Conservation (phyloP, 75 land plant species). For the Adiantum capillusveneris region DNA sequence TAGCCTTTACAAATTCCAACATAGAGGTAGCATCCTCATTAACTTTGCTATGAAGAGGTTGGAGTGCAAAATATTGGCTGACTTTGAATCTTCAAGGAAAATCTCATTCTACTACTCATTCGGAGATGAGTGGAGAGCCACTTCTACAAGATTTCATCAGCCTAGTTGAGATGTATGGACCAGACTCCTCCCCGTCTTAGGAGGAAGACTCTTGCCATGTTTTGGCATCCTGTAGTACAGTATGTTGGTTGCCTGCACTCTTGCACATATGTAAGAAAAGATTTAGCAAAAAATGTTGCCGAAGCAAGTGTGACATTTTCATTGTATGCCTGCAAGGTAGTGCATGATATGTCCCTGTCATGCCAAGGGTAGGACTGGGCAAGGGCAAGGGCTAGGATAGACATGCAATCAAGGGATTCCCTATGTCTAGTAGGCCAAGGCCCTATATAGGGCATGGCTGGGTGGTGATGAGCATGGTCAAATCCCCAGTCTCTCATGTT, state of each 20-base stretch:
- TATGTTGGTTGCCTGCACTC: slow-evolving; percentile 57
- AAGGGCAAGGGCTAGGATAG: no score
- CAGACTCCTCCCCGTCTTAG: slow-evolving; percentile 15
- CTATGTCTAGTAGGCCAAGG: no score
- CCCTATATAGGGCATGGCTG: no score
- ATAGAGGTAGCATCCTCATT: slow-evolving; percentile 52
- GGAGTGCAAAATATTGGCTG: slow-evolving; percentile 35
- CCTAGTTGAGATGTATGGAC: slow-evolving; percentile 3
- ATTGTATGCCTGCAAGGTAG: slow-evolving; percentile 43
- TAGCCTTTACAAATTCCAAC: slow-evolving; percentile 25
- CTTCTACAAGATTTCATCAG: slow-evolving; percentile 4
- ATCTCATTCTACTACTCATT: slow-evolving; percentile 8
- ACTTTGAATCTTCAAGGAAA: background rate
- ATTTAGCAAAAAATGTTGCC: slow-evolving; percentile 54
- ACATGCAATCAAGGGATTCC: no score
- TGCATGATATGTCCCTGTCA: slow-evolving; percentile 77
- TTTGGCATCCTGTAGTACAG: background rate
- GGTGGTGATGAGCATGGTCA: no score
- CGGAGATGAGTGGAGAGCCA: slow-evolving; percentile 14
- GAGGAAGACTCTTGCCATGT: slow-evolving; percentile 13
- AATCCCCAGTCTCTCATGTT: no score
- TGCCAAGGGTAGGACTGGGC: no score
- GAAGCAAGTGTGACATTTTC: slow-evolving; percentile 58
- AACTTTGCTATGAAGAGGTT: slow-evolving; percentile 25
- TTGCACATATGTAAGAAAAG: slow-evolving; percentile 42